A percentile compares a stretch with the other conserved stretches of the same genome.
Conservation (phyloP, 768 basidiomycete genomes). For the Phanerochaete sordida region DNA sequence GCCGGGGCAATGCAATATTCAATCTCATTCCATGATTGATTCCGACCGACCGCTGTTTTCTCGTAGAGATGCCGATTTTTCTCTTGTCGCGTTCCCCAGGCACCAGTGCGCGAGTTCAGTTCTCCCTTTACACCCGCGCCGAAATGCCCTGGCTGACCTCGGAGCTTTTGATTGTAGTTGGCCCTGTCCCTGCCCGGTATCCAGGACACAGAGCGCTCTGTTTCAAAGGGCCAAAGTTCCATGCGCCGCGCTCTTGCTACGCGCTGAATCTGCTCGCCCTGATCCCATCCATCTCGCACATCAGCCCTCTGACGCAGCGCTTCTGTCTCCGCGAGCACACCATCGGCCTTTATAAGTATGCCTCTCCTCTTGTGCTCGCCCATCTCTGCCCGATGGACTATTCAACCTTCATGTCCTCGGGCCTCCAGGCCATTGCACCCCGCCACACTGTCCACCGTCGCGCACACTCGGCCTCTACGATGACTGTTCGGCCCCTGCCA, state of each 20-base stretch:
- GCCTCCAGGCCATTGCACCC: slow-evolving; percentile 27
- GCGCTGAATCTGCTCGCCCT: background rate
- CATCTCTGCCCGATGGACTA: slow-evolving; percentile 18
- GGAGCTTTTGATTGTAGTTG: background rate
- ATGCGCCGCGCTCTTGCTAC: background rate
- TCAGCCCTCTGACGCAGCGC: slow-evolving; percentile 5
- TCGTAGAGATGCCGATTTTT: background rate
- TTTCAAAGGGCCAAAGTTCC: background rate
- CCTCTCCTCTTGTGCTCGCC: background rate
- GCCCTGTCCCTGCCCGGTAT: background rate
- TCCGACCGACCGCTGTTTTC: background rate
- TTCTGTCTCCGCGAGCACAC: background rate
- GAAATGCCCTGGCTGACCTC: background rate
- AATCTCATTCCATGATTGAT: background rate
- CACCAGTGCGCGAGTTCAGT: background rate
- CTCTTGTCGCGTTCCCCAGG: background rate
- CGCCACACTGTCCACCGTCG: background rate
- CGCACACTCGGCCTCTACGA: background rate
- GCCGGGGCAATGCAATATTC: background rate
- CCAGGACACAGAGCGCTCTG: background rate
- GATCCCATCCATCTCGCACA: background rate
- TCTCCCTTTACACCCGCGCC: background rate
- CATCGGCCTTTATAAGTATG: slow-evolving; percentile 3
- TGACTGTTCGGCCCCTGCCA: background rate
- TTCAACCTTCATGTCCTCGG: slow-evolving; percentile 33